Percentiles rank a stretch among this genome's conserved stretches.
phyloP scores from a whole-genome alignment of 73 alveolate genomes.

The Durusdinium trenchii region DNA sequence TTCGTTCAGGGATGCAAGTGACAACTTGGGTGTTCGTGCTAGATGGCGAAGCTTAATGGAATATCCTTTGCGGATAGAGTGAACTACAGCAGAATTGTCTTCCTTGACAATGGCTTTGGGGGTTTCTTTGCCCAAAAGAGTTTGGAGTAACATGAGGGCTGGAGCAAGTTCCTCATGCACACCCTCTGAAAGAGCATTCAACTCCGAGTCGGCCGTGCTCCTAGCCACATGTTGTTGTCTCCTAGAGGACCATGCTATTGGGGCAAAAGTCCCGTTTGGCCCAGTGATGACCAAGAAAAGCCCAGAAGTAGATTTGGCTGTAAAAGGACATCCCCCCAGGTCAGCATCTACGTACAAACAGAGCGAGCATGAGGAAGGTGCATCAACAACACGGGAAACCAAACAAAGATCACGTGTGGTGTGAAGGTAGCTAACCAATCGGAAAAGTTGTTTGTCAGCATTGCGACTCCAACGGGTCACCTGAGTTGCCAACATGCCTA shows the following conservation, averaged over 20 bases:
- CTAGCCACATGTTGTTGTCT: constrained; percentile 20
- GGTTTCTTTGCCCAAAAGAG: background rate
- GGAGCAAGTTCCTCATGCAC: background rate
- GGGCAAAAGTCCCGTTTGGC: background rate
- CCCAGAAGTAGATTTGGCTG: background rate
- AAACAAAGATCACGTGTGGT: background rate
- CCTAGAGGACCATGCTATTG: background rate
- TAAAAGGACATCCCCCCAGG: constrained; percentile 19
- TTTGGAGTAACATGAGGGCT: background rate
- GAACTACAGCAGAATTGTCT: background rate
- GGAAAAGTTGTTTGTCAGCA: background rate
- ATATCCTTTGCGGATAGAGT: background rate
- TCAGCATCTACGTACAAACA: background rate
- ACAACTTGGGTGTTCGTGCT: background rate
- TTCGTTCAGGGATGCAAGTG: background rate
- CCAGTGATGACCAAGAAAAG: background rate
- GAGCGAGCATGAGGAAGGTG: background rate
- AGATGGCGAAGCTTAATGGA: background rate
- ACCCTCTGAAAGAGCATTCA: background rate
- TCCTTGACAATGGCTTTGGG: constrained; percentile 4
- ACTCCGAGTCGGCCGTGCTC: background rate
- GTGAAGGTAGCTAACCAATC: background rate
- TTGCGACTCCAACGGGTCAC: constrained; percentile 9
- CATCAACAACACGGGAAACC: background rate
- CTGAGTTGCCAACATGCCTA: background rate